Evolutionary conservation across 2,329 filamentous ascomycete genomes (phyloP).

Genomic region (Penicillium rolfsii): DNA sequence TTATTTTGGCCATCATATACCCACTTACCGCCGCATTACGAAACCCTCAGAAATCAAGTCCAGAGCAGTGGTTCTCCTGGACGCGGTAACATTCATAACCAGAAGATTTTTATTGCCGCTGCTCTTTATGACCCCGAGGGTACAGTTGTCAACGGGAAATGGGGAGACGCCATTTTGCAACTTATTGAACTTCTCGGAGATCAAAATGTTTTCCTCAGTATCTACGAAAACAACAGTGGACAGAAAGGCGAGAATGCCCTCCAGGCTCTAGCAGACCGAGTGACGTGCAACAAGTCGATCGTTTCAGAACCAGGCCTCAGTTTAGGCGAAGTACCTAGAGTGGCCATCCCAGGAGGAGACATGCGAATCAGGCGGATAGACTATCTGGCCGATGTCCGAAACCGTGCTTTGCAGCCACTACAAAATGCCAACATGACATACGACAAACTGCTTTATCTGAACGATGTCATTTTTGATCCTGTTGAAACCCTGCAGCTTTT

Average conservation of each 20-base stretch:
- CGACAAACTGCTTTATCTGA: slow-evolving; percentile 51
- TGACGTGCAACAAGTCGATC: slow-evolving; percentile 2
- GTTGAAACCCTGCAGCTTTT: slow-evolving; percentile 63
- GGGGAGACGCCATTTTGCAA: slow-evolving; percentile 50
- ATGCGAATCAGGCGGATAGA: slow-evolving; percentile 70
- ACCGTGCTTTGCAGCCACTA: slow-evolving; percentile 68
- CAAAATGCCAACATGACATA: slow-evolving; percentile 52
- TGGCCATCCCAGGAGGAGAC: slow-evolving; percentile 65
- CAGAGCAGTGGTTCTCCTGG: not conserved
- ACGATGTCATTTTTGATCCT: slow-evolving; percentile 58
- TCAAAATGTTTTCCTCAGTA: slow-evolving; percentile 70
- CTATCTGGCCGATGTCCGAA: slow-evolving; percentile 73
- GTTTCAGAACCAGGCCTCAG: slow-evolving; percentile 2
- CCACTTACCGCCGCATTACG: slow-evolving; percentile 1
- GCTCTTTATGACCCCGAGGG: not conserved
- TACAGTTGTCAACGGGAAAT: not conserved
- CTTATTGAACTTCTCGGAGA: slow-evolving; percentile 68
- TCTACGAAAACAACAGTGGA: slow-evolving; percentile 74
- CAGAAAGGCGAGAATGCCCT: slow-evolving; percentile 56
- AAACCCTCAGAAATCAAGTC: not conserved
- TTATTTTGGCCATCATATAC: slow-evolving; percentile 5
- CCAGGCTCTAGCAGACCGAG: not conserved
- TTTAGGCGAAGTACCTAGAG: slow-evolving; percentile 58
- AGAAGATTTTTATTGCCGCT: slow-evolving; percentile 2
- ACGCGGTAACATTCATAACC: not conserved